Conservation (phyloP, 768 basidiomycete genomes). For the Exidia glandulosa region DNA sequence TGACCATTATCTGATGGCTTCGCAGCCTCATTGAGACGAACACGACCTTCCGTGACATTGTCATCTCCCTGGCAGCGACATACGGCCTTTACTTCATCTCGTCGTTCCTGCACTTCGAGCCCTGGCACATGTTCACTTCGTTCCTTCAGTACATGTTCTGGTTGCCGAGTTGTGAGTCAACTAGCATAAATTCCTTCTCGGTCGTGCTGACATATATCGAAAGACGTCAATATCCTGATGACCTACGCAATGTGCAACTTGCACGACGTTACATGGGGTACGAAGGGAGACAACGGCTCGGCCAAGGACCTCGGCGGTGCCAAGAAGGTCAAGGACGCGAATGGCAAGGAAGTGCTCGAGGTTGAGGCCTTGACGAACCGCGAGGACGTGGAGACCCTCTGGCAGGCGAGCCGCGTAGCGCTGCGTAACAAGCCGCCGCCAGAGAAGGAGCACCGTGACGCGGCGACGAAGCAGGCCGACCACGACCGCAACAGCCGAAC, state of each 20-base stretch:
- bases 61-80: slow-evolving; percentile 66
- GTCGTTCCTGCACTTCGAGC: slow-evolving; percentile 83
- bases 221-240: slow-evolving; percentile 78
- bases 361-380: slow-evolving; percentile 71
- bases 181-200: background rate
- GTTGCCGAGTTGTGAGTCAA: slow-evolving; percentile 53
- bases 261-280: slow-evolving; percentile 88
- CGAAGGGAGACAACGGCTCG: slow-evolving; percentile 84
- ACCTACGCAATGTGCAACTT: slow-evolving; percentile 93
- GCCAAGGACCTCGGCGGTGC: slow-evolving; percentile 83
- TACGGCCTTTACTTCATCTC: slow-evolving; percentile 79
- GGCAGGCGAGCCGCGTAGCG: slow-evolving; percentile 64
- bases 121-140: slow-evolving; percentile 95
- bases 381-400: slow-evolving; percentile 83
- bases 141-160: slow-evolving; percentile 90
- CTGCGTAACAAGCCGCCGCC: slow-evolving; percentile 59
- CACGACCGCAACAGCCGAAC: slow-evolving; percentile 75
- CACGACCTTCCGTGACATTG: slow-evolving; percentile 70
- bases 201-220: background rate
- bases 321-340: slow-evolving; percentile 76
- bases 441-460: slow-evolving; percentile 71
- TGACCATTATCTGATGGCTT: slow-evolving; percentile 17
- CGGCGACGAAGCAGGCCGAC: slow-evolving; percentile 82
- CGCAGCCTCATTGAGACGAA: slow-evolving; percentile 51
- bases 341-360: slow-evolving; percentile 80